Conservation (phyloP, 345 rosid genomes). For the Populus simonii region DNA sequence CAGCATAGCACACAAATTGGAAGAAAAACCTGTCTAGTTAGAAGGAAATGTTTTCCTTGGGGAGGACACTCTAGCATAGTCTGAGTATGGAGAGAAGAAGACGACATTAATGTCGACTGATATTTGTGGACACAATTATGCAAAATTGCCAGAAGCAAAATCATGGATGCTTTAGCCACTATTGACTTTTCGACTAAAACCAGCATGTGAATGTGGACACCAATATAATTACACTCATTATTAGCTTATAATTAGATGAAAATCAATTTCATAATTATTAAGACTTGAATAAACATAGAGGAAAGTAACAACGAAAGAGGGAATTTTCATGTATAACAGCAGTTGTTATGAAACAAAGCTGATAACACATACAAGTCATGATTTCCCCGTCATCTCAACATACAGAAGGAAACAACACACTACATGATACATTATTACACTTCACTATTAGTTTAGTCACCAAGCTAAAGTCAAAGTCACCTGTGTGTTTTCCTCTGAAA, state of each 20-base stretch:
- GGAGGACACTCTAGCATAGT: neutral
- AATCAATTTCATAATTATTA: conserved; percentile 32
- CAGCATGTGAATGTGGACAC: conserved; percentile 25
- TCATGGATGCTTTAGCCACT: conserved; percentile 23
- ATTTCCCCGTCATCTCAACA: conserved; percentile 42
- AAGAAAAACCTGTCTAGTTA: no score
- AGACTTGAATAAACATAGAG: conserved; percentile 19
- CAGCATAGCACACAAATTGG: neutral
- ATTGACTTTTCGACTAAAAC: conserved; percentile 11
- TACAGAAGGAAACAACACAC: conserved; percentile 56
- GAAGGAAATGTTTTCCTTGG: neutral
- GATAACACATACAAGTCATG: conserved; percentile 46
- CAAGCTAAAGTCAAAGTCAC: conserved; percentile 62
- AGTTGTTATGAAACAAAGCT: conserved; percentile 38
- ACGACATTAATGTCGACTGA: neutral
- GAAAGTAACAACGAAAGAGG: conserved; percentile 9
- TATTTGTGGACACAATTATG: neutral
- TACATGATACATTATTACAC: conserved; percentile 53
- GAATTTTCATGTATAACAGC: conserved; percentile 41
- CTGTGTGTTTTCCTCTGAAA: conserved; percentile 52
- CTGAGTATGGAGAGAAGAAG: neutral
- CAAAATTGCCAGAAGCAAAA: conserved; percentile 25
- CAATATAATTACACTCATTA: conserved; percentile 26
- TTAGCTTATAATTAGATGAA: conserved; percentile 30
- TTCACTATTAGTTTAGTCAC: conserved; percentile 68